These are phyloP conservation scores for Russula brevipes DNA, from an alignment of 768 basidiomycete genomes.

Conservation along the genomic window DNA sequence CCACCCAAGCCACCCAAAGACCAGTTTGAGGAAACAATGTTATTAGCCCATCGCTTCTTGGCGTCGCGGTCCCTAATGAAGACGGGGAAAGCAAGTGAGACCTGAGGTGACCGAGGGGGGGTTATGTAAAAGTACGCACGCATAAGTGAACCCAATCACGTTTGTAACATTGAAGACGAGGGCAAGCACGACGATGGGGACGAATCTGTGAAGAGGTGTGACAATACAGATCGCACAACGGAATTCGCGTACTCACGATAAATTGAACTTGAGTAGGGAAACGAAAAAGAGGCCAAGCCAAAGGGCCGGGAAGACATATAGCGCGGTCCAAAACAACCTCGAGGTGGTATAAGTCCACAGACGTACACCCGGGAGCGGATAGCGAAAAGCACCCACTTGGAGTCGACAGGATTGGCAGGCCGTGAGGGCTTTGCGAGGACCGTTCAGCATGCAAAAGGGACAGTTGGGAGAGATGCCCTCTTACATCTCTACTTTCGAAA, in stretches of 20 bases:
- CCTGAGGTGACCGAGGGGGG: background rate
- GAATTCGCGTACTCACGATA: conserved; percentile 55
- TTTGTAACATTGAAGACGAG: conserved; percentile 96
- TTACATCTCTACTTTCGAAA: conserved; percentile 92
- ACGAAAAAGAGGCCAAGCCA: conserved; percentile 87
- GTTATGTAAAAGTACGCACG: conserved; percentile 44
- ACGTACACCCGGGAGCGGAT: background rate
- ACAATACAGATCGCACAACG: conserved; percentile 6
- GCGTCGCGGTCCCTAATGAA: conserved; percentile 76
- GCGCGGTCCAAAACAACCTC: conserved; percentile 54
- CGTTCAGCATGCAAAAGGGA: conserved; percentile 2
- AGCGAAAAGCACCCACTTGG: conserved; percentile 50
- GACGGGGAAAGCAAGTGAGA: background rate
- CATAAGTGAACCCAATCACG: conserved; percentile 94
- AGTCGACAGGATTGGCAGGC: conserved; percentile 83
- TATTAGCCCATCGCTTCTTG: conserved; percentile 85
- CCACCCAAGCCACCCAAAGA: conserved; percentile 78
- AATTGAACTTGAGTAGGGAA: conserved; percentile 81
- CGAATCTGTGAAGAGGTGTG: conserved; percentile 51
- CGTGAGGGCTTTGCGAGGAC: conserved; percentile 60
- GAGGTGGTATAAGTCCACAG: background rate
- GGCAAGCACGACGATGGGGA: conserved; percentile 91
- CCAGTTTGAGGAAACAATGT: conserved; percentile 65
- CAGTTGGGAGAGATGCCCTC: conserved; percentile 29
- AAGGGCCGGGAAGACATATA: conserved; percentile 83